Evolutionary conservation across 352 stramenopile genomes (phyloP), one percentile per base, ranked within the genome.

Genomic region (Globisporangium viniferum): DNA sequence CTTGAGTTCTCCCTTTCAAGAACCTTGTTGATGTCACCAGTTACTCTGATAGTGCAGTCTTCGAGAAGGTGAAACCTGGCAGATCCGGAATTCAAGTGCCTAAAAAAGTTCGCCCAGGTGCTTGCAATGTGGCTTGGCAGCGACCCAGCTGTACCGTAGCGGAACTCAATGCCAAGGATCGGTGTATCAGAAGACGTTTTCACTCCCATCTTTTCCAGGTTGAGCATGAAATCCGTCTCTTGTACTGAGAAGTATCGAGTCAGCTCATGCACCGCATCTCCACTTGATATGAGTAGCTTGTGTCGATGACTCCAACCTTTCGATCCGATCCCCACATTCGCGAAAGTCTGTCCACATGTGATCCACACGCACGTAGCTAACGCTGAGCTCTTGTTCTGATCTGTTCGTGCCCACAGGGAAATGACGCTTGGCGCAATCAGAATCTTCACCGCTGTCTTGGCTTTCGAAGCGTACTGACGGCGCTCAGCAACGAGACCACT

Each of bases 341-440:
- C 77, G 56, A 94, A 94, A 56, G 88, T 51, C 70, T 94, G 81
- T 5, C 84, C 84, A 49, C 80, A 79, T 6, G 74, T 73, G 35
- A 82, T 39, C 84, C 84, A 94, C 51, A 84, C 51, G 24, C 75
- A 74, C 60, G 70, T 73, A 14, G 73, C 67, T 10, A 63, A 24
- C 2, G 29, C 22, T 18, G 31, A n/a, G 35, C 44, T 69, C 12
- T 49, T 29, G 63, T 73, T 69, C 24, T 20, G 27, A 18, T 41
- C 27, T 3, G 51, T 44, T 57, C 63, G 71, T 63, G 72, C 73
- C 80, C 83, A 93, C n/a, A 84, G 75, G 31, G 84, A 92, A 39
- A 84, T 64, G 8, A 92, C 51, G 59, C 82, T 91, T 58, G 79
- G 81, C 59, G 81, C 82, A 31, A 94, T 48, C 39, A 94, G 73